A percentile compares a stretch with the other conserved stretches of the same genome.
phyloP scores from a whole-genome alignment of 2,329 filamentous ascomycete genomes.

The Cercospora beticola region DNA sequence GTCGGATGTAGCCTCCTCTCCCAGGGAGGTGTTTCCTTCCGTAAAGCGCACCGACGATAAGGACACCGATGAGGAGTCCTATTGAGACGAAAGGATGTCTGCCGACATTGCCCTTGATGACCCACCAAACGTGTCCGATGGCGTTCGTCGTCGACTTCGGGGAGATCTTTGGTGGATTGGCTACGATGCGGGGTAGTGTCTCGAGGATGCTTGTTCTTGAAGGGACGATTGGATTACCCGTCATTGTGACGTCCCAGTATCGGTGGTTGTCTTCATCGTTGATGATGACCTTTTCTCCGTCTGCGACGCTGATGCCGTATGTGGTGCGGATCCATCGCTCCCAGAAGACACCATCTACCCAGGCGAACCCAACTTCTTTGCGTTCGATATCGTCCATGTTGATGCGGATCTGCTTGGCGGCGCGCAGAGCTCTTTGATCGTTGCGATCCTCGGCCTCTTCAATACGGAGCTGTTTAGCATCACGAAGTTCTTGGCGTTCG shows the following conservation, averaged over 20 bases:
- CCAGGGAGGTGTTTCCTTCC: constrained; percentile 36
- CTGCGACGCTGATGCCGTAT: constrained; percentile 83
- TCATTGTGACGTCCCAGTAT: constrained; percentile 92
- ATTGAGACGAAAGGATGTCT: constrained; percentile 50
- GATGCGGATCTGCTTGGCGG: constrained; percentile 87
- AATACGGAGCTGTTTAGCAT: constrained; percentile 91
- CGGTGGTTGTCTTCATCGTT: constrained; percentile 93
- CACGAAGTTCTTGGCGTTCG: constrained; percentile 87
- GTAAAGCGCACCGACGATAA: constrained; percentile 29
- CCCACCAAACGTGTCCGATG: constrained; percentile 66
- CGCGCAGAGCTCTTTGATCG: constrained; percentile 80
- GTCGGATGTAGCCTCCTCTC: constrained; percentile 38
- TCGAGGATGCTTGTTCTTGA: constrained; percentile 89
- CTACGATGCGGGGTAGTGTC: constrained; percentile 71
- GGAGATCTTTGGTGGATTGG: constrained; percentile 67
- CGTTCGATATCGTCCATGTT: constrained; percentile 84
- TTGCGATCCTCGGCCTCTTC: constrained; percentile 94
- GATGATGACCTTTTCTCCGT: constrained; percentile 90
- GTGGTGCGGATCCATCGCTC: constrained; percentile 95
- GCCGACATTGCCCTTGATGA: constrained; percentile 42
- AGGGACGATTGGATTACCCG: constrained; percentile 84
- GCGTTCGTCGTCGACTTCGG: constrained; percentile 75
- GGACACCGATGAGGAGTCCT: constrained; percentile 58
- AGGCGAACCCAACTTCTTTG: constrained; percentile 91
- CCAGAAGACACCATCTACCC: constrained; percentile 97